Evolutionary conservation across 192 early-diverging fungal genomes (phyloP).

Genomic region (Borealophlyctis nickersoniae): DNA sequence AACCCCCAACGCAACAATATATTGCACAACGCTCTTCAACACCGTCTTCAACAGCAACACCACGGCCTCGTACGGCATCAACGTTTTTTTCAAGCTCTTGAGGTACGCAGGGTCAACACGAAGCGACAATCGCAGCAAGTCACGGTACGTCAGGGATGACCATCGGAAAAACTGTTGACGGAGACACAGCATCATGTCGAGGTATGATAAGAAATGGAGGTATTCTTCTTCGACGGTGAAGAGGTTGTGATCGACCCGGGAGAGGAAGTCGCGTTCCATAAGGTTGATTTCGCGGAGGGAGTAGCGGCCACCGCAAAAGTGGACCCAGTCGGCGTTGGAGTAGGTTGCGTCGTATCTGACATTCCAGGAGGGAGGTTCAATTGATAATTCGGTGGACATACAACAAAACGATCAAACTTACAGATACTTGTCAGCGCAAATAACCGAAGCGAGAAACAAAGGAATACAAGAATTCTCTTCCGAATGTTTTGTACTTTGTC

Average conservation of each 20-base stretch:
- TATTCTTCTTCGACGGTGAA: slow-evolving; percentile 5
- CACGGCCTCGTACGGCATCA: slow-evolving; percentile 2
- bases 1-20: not conserved
- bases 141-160: slow-evolving; percentile 15
- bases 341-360: slow-evolving; percentile 26
- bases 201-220: slow-evolving; percentile 16
- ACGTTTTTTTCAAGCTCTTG: not conserved
- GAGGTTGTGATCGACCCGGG: slow-evolving; percentile 10
- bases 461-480: slow-evolving; percentile 1
- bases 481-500: not conserved
- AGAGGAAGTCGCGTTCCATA: slow-evolving; percentile 9
- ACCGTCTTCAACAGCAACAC: not conserved
- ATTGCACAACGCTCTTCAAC: not conserved
- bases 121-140: slow-evolving; percentile 15
- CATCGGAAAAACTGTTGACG: slow-evolving; percentile 11
- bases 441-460: slow-evolving; percentile 26
- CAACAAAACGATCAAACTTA: not conserved
- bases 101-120: not conserved
- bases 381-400: not conserved
- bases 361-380: not conserved
- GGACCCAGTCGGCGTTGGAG: slow-evolving; percentile 20
- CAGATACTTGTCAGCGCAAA: slow-evolving; percentile 29
- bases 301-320: slow-evolving; percentile 21
- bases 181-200: slow-evolving; percentile 14
- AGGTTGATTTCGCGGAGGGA: slow-evolving; percentile 20